phyloP scores from a whole-genome alignment of 2,329 filamentous ascomycete species.

The Ciborinia camelliae region DNA sequence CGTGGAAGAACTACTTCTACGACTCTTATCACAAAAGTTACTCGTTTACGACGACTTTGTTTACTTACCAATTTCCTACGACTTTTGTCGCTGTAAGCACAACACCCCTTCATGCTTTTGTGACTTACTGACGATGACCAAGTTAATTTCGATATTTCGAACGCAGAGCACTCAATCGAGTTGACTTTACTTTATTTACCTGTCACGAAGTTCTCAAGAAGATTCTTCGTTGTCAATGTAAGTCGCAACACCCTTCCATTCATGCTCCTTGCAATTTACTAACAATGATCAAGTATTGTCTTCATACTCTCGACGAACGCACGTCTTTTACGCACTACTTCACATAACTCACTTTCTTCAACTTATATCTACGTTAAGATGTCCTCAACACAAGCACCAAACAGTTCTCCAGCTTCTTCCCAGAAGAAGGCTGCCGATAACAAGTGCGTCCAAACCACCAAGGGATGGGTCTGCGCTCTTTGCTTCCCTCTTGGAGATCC shows the following conservation, averaged over 20 bases:
- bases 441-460: conserved; percentile 6
- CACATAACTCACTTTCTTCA: not conserved
- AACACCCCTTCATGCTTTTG: not conserved
- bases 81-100: not conserved
- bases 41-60: not conserved
- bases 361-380: not conserved
- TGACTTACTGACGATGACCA: not conserved
- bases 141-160: not conserved
- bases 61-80: not conserved
- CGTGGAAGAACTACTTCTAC: too few relatives aligned
- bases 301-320: not conserved
- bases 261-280: not conserved
- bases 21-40: not conserved
- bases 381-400: not conserved
- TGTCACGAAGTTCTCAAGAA: not conserved
- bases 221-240: not conserved
- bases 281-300: not conserved
- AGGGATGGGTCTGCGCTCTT: conserved; percentile 16
- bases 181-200: not conserved
- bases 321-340: not conserved
- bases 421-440: not conserved
- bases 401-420: not conserved
- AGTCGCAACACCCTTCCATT: not conserved
- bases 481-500: conserved; percentile 7
- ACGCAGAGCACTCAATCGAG: not conserved